Evolutionary conservation across 1,284 basidiomycete genomes (phyloP).

Genomic region (Melampsora larici-populina): DNA sequence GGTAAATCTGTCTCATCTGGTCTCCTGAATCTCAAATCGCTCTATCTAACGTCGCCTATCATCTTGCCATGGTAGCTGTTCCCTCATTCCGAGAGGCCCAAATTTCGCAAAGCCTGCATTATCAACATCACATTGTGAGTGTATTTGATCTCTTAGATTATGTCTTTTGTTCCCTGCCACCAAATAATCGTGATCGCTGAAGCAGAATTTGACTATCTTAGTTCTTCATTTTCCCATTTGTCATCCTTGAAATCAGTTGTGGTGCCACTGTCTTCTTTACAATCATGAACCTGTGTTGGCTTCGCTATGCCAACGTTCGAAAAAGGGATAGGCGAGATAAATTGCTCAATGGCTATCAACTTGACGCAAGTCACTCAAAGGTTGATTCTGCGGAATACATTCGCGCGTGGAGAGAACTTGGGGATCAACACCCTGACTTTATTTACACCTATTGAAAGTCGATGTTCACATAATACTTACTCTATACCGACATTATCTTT

Average conservation of each 20-base stretch:
- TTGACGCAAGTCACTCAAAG: neutral
- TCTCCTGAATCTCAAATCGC: neutral
- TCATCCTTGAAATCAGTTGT: neutral
- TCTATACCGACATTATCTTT: no score
- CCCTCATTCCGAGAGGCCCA: conserved; percentile 26
- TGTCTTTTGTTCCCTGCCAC: neutral
- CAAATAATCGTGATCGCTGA: no score
- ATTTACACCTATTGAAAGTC: conserved; percentile 23
- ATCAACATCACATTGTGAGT: conserved; percentile 33
- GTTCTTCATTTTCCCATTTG: neutral
- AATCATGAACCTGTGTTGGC: conserved; percentile 17
- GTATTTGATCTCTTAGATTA: neutral
- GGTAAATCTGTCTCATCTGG: conserved; percentile 1
- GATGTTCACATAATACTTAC: no score
- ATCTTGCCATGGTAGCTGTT: conserved; percentile 11
- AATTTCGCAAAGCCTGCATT: conserved; percentile 20
- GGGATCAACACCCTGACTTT: conserved; percentile 37
- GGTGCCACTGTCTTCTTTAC: conserved; percentile 7
- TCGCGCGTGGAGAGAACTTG: conserved; percentile 20
- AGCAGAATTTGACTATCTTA: neutral
- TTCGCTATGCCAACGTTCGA: conserved; percentile 10
- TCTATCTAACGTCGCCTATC: neutral
- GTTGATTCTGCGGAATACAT: neutral
- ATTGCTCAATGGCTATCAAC: conserved; percentile 14
- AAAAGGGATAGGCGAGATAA: conserved; percentile 7